Conservation (phyloP, 2,329 filamentous ascomycete genomes). For the Penicillium sp. region DNA sequence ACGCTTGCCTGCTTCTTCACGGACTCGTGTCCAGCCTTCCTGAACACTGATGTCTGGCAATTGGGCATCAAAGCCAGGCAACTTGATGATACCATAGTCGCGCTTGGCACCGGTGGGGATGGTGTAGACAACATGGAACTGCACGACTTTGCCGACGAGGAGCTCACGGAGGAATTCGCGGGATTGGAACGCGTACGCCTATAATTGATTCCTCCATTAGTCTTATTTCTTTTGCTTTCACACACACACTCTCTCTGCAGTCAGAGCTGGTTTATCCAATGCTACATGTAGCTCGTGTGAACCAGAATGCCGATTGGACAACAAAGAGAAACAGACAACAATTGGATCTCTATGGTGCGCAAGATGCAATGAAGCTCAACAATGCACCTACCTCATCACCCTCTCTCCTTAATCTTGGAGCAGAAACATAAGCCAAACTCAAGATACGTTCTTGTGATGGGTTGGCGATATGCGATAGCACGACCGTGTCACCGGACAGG, state of each 20-base stretch:
- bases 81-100: constrained; percentile 79
- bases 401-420: constrained; percentile 81
- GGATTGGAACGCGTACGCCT: constrained; percentile 86
- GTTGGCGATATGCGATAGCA: constrained; percentile 79
- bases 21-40: constrained; percentile 88
- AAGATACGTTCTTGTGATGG: constrained; percentile 79
- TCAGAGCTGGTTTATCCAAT: background rate
- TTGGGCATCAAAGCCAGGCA: constrained; percentile 67
- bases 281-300: background rate
- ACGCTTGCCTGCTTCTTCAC: constrained; percentile 82
- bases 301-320: background rate
- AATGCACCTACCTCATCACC: constrained; percentile 68
- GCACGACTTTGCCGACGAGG: constrained; percentile 79
- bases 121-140: constrained; percentile 82
- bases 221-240: background rate
- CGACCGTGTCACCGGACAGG: constrained; percentile 86
- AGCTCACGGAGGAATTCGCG: constrained; percentile 86
- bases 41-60: constrained; percentile 81
- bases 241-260: too few species aligned
- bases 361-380: background rate
- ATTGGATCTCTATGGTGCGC: background rate
- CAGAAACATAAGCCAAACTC: constrained; percentile 88
- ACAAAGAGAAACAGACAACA: background rate
- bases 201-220: background rate
- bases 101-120: constrained; percentile 75